These are phyloP conservation scores for Scheffersomyces amazonensis DNA, from an alignment of 805 yeast genomes.

Conservation along the genomic window DNA sequence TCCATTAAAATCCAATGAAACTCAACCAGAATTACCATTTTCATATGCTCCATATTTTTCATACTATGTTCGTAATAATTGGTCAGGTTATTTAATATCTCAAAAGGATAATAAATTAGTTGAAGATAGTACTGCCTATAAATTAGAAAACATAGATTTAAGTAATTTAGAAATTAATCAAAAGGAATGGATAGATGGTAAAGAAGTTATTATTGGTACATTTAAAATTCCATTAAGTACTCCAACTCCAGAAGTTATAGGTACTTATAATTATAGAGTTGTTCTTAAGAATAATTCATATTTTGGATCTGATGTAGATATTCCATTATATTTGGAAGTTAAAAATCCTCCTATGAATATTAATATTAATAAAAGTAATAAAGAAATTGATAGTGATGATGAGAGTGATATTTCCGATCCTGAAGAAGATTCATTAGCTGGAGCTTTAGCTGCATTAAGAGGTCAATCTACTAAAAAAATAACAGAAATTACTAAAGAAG, in stretches of 20 bases:
- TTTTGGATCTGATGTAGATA: constrained; percentile 77
- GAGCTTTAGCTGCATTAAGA: constrained; percentile 66
- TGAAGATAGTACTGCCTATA: constrained; percentile 56
- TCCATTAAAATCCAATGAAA: constrained; percentile 63
- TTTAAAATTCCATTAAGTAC: constrained; percentile 70
- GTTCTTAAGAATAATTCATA: constrained; percentile 70
- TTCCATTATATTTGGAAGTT: constrained; percentile 70
- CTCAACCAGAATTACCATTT: constrained; percentile 69
- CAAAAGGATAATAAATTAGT: constrained; percentile 81
- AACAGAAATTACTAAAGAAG: constrained; percentile 11
- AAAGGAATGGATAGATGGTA: constrained; percentile 48
- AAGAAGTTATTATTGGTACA: constrained; percentile 55
- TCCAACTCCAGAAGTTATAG: constrained; percentile 75
- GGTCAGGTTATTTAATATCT: constrained; percentile 67
- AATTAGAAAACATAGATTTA: constrained; percentile 49
- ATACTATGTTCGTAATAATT: constrained; percentile 39
- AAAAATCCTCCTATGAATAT: constrained; percentile 46
- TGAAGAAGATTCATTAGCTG: constrained; percentile 73
- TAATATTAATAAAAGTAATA: constrained; percentile 14
- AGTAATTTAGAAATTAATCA: constrained; percentile 53
- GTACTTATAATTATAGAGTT: constrained; percentile 66
- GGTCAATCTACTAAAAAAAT: constrained; percentile 48
- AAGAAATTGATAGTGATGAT: constrained; percentile 35
- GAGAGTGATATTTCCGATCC: constrained; percentile 64
- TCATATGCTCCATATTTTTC: constrained; percentile 81